Conservation (phyloP, 1,284 basidiomycete species). For the Cutaneotrichosporon sp. region DNA sequence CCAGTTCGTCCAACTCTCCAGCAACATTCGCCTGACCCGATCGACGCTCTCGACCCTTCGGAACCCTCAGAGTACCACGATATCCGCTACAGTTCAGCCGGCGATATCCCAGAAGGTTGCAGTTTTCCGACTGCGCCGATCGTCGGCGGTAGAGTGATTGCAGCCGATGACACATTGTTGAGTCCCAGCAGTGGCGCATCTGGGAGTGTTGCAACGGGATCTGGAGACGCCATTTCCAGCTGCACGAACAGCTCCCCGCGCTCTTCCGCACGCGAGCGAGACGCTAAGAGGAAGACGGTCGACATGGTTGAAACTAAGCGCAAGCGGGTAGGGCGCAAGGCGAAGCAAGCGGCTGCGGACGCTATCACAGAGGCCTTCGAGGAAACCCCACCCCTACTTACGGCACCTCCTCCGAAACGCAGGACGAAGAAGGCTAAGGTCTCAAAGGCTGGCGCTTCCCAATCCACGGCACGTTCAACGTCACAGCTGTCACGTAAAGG, state of each 20-base stretch:
- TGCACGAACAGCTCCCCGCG: background rate
- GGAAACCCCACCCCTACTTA: background rate
- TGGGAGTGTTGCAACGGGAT: background rate
- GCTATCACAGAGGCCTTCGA: background rate
- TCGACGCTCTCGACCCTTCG: background rate
- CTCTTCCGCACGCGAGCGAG: slow-evolving; percentile 23
- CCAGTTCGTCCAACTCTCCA: background rate
- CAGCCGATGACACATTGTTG: background rate
- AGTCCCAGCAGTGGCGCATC: background rate
- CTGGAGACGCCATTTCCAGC: background rate
- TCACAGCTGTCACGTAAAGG: background rate
- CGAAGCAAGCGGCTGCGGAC: slow-evolving; percentile 13
- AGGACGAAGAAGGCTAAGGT: background rate
- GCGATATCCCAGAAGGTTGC: background rate
- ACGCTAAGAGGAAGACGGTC: slow-evolving; percentile 26
- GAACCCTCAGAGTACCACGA: background rate
- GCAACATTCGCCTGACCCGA: slow-evolving; percentile 1
- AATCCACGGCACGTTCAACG: background rate
- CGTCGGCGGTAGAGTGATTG: background rate
- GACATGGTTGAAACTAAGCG: slow-evolving; percentile 31
- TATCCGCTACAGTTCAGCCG: background rate
- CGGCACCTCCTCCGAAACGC: background rate
- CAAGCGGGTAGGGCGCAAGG: slow-evolving; percentile 26
- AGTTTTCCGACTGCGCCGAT: background rate
- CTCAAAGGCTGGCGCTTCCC: background rate